Evolutionary conservation across 257 asterid genomes (phyloP).

Genomic region (Agastache rugosa): DNA sequence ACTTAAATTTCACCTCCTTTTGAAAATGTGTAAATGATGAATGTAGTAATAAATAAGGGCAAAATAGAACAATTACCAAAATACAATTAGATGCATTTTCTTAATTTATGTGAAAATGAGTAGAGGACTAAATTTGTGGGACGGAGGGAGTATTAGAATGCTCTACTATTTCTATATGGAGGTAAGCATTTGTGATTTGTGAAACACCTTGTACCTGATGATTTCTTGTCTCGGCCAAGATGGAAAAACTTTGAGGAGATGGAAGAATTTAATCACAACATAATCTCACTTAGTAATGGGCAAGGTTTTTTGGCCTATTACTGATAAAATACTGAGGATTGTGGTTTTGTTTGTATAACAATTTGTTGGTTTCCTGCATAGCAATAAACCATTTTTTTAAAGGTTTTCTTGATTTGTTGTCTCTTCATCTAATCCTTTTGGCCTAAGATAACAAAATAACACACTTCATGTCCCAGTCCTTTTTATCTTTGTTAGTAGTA

Average conservation of each 20-base stretch:
- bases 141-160: constrained; percentile 15
- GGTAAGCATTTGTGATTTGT: constrained; percentile 2
- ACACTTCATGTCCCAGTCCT: constrained; percentile 7
- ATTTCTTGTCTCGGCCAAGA: background rate
- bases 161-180: background rate
- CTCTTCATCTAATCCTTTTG: constrained; percentile 19
- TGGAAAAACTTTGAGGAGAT: constrained; percentile 22
- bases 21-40: too few species aligned
- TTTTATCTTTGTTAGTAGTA: background rate
- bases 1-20: too few species aligned
- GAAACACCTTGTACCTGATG: background rate
- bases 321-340: background rate
- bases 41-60: too few species aligned
- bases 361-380: background rate
- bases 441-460: constrained; percentile 12
- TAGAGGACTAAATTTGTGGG: too few species aligned
- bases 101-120: too few species aligned
- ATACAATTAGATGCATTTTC: too few species aligned
- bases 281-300: background rate
- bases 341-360: constrained; percentile 3
- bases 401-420: background rate
- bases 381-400: constrained; percentile 4
- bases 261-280: constrained; percentile 5
- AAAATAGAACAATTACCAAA: too few species aligned
- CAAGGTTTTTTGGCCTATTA: constrained; percentile 9